A percentile compares a stretch with the other conserved stretches of the same genome.
Evolutionary conservation across 1,284 basidiomycete genomes (phyloP).

Genomic region (Ustilago shanxiensis): DNA sequence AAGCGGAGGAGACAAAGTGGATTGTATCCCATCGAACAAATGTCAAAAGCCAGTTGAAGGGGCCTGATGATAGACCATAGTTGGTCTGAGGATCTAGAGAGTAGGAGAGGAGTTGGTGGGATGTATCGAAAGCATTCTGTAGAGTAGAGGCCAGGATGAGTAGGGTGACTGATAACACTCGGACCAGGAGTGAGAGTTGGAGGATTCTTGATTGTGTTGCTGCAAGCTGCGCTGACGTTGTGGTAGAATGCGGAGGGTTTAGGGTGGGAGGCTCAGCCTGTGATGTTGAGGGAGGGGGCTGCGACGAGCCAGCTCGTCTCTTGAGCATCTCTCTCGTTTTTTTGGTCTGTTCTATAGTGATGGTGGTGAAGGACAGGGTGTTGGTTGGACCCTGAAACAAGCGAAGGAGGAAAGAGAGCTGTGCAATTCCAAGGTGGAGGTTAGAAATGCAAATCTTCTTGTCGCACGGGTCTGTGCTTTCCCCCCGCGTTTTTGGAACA

Average conservation of each 20-base stretch:
- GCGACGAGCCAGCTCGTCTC: slow-evolving; percentile 7
- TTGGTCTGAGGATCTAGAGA: slow-evolving; percentile 24
- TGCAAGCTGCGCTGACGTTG: neutral
- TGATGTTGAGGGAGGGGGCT: neutral
- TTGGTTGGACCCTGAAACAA: slow-evolving; percentile 31
- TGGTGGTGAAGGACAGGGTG: neutral
- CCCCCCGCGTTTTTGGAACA: slow-evolving; percentile 3
- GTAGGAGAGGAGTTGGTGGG: slow-evolving; percentile 47
- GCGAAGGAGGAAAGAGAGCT: too few species aligned
- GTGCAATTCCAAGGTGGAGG: slow-evolving; percentile 13
- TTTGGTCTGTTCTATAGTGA: neutral
- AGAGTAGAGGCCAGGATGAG: slow-evolving; percentile 29
- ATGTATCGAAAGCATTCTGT: slow-evolving; percentile 61
- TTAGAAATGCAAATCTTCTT: slow-evolving; percentile 27
- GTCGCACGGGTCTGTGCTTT: slow-evolving; percentile 16
- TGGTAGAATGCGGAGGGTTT: neutral
- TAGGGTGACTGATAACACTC: slow-evolving; percentile 19
- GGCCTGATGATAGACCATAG: slow-evolving; percentile 13
- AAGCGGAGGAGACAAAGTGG: slow-evolving; percentile 75
- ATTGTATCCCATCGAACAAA: slow-evolving; percentile 89
- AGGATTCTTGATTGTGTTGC: slow-evolving; percentile 20
- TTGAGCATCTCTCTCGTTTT: slow-evolving; percentile 21
- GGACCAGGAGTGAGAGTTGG: slow-evolving; percentile 23
- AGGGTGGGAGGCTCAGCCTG: neutral
- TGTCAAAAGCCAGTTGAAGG: slow-evolving; percentile 32